These are phyloP conservation scores for Neoarthrinium moseri DNA, from an alignment of 2,329 filamentous ascomycete genomes.

Conservation along the genomic window DNA sequence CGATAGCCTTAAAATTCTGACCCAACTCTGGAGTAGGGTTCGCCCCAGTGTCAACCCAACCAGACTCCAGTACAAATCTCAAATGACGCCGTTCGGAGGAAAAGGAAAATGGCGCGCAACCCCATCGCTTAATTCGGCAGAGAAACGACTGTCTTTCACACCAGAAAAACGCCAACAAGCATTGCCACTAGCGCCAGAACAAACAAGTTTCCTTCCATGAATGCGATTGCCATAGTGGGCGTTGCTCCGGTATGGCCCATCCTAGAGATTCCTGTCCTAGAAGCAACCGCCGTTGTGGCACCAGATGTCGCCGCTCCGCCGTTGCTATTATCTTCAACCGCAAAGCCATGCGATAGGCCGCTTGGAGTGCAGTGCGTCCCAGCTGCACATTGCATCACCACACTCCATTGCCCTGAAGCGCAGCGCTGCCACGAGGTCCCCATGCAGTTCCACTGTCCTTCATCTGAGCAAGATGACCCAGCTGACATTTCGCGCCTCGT, in stretches of 20 bases:
- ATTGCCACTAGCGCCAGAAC: background rate
- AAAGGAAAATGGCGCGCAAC: background rate
- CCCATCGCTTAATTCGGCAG: background rate
- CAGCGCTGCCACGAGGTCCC: conserved; percentile 48
- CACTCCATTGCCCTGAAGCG: conserved; percentile 45
- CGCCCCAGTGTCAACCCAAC: too few relatives aligned
- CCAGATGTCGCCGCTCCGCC: conserved; percentile 2
- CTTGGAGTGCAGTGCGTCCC: conserved; percentile 45
- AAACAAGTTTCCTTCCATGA: background rate
- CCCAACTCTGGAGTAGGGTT: too few relatives aligned
- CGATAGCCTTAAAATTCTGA: too few relatives aligned
- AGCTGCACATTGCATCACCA: conserved; percentile 38
- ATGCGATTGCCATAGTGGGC: background rate
- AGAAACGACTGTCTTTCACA: background rate
- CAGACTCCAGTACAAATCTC: too few relatives aligned
- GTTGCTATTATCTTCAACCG: background rate
- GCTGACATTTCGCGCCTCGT: conserved; percentile 16
- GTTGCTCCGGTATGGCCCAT: background rate
- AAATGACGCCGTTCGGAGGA: background rate
- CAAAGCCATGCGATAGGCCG: conserved; percentile 27
- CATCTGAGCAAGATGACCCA: conserved; percentile 39
- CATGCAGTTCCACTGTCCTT: conserved; percentile 58
- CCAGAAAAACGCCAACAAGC: background rate
- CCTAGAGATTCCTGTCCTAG: background rate
- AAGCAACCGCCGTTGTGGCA: background rate